Percentiles rank a stretch among this genome's conserved stretches.
Conservation (phyloP, 2,329 filamentous ascomycete species). For the Pyrenophora tritici-repentis region DNA sequence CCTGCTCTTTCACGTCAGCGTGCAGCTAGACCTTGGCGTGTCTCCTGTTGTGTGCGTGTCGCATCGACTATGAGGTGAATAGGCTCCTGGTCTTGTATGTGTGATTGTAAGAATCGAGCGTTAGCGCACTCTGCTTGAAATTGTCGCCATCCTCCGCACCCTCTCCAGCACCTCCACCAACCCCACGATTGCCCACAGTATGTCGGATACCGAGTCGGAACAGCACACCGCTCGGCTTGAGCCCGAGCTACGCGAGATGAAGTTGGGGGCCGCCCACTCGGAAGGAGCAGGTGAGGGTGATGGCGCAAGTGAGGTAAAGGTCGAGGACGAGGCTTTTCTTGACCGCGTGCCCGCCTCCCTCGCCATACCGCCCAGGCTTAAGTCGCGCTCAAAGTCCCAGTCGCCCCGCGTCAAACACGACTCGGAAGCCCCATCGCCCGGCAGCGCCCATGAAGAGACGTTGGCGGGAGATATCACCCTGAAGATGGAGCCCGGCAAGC, state of each 20-base stretch:
- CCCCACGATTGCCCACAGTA: slow-evolving; percentile 30
- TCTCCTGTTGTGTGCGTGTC: slow-evolving; percentile 13
- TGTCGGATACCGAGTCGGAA: slow-evolving; percentile 47
- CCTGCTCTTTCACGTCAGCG: too few relatives aligned
- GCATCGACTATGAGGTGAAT: slow-evolving; percentile 28
- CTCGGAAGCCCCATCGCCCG: slow-evolving; percentile 44
- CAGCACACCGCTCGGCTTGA: slow-evolving; percentile 47
- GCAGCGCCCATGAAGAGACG: slow-evolving; percentile 56
- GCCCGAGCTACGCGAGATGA: slow-evolving; percentile 53
- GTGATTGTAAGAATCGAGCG: slow-evolving; percentile 22
- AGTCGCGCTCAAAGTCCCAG: slow-evolving; percentile 37
- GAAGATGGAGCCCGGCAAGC: slow-evolving; percentile 65
- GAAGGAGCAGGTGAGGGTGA: slow-evolving; percentile 23
- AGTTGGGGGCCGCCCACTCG: slow-evolving; percentile 46
- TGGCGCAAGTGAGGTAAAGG: slow-evolving; percentile 31
- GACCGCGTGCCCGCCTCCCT: slow-evolving; percentile 36
- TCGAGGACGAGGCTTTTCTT: slow-evolving; percentile 26
- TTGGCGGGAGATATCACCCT: slow-evolving; percentile 65
- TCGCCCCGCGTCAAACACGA: slow-evolving; percentile 40
- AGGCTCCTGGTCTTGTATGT: slow-evolving; percentile 33
- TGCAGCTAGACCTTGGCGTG: too few relatives aligned
- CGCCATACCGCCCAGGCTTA: slow-evolving; percentile 33
- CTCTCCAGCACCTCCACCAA: slow-evolving; percentile 18
- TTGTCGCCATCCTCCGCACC: slow-evolving; percentile 10
- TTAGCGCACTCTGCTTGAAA: slow-evolving; percentile 20